Evolutionary conservation across 2,329 filamentous ascomycete genomes (phyloP), one percentile per base, ranked within the genome.

Genomic region (Hypoxylon sp.): DNA sequence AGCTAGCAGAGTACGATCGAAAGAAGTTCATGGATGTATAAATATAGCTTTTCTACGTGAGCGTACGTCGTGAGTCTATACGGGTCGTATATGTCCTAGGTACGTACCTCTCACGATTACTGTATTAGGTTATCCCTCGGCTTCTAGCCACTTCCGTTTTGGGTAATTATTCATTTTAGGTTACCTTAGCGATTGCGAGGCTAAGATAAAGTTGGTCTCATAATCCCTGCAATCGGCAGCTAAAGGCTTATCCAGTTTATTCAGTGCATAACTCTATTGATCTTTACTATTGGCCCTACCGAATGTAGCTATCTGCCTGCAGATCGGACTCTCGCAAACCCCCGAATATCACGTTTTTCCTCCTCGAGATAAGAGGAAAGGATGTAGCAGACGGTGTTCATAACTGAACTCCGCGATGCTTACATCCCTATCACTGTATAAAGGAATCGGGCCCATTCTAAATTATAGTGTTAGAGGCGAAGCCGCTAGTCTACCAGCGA

Each of bases 141-240:
- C 23, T 29, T 29, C 16, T 32, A 23, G 45, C 25, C 47, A 39
- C 27, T 57, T 32, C 45, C 46, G 12, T 29, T 48, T 57, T 29
- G 23, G 54, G 43, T 27, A 57, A 48, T 41, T 16, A 9, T n/a
- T 43, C 7, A 45, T 27, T 48, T 45, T 19, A 34, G 34, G 56
- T 23, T 54, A 48, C 41, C 7, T 56, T 46, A 52, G 51, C 37
- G 56, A 34, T 48, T 61, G 53, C 47, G 56, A 57, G 46, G 41
- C 37, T 64, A 64, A 51, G 48, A 50, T 39, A 52, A 48, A 53
- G 53, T 67, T 67, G 47, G 58, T 55, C 53, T 41, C 61, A 55
- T 61, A 43, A 63, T 64, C 37, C 65, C 39, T 34, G 27, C 19
- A 53, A 65, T 65, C 70, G 68, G 70, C 50, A 56, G 27, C 54